phyloP scores from a whole-genome alignment of 192 early-diverging fungal species.

The Rhizophlyctis rosea region DNA sequence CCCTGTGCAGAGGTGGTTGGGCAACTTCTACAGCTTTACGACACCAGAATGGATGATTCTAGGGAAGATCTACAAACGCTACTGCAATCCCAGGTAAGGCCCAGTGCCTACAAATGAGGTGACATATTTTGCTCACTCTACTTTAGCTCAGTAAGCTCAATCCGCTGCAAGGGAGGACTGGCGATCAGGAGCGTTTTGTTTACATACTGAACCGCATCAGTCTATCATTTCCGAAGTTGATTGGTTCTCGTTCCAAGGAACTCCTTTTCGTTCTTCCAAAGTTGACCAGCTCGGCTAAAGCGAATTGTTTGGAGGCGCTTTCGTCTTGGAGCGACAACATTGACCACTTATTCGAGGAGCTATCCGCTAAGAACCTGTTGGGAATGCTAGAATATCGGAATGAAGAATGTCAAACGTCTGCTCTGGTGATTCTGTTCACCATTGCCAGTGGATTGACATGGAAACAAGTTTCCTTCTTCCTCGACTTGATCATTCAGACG shows the following conservation, averaged over 20 bases:
- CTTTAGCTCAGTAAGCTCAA: neutral
- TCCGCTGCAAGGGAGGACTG: neutral
- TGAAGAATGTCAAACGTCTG: slow-evolving; percentile 53
- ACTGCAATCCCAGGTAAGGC: no score
- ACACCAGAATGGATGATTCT: slow-evolving; percentile 8
- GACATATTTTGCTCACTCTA: neutral
- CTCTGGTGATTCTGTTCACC: slow-evolving; percentile 52
- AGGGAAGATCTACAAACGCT: neutral
- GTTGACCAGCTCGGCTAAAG: slow-evolving; percentile 41
- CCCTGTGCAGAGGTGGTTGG: slow-evolving; percentile 56
- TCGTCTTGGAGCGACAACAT: slow-evolving; percentile 45
- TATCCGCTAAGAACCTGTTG: slow-evolving; percentile 51
- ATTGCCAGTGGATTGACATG: slow-evolving; percentile 36
- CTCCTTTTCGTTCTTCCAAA: slow-evolving; percentile 52
- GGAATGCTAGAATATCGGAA: slow-evolving; percentile 53
- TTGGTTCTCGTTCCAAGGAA: slow-evolving; percentile 21
- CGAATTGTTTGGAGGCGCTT: slow-evolving; percentile 52
- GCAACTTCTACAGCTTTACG: slow-evolving; percentile 16
- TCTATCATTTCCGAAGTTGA: slow-evolving; percentile 26
- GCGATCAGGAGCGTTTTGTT: slow-evolving; percentile 31
- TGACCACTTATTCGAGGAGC: slow-evolving; percentile 50
- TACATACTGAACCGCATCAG: slow-evolving; percentile 36
- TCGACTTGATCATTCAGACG: slow-evolving; percentile 41
- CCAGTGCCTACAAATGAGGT: no score
- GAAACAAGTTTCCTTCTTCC: slow-evolving; percentile 46